A percentile compares a stretch with the other conserved stretches of the same genome.
Conservation (phyloP, 2,329 filamentous ascomycete species). For the Clarireedia paspali region DNA sequence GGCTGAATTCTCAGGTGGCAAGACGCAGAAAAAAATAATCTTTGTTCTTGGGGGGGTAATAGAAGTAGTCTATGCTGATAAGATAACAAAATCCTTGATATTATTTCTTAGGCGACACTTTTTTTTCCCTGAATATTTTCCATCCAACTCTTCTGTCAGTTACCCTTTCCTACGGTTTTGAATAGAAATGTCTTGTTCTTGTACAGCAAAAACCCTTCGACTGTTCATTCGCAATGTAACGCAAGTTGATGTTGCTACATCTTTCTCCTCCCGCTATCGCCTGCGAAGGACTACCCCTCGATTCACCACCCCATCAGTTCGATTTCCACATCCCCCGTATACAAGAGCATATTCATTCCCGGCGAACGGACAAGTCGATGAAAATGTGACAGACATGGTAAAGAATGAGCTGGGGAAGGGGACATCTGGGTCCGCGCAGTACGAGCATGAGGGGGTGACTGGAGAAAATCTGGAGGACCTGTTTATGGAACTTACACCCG, state of each 20-base stretch:
- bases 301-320: neutral
- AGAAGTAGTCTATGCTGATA: too few species aligned
- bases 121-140: too few species aligned
- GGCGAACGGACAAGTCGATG: neutral
- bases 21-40: too few species aligned
- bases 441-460: neutral
- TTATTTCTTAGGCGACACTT: too few species aligned
- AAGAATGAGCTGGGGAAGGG: neutral
- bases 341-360: neutral
- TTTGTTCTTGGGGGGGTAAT: too few species aligned
- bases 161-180: neutral
- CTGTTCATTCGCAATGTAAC: slow-evolving; percentile 26
- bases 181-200: slow-evolving; percentile 26
- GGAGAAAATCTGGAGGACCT: slow-evolving; percentile 1
- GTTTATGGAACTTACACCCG: slow-evolving; percentile 30
- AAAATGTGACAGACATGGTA: neutral
- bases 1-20: too few species aligned
- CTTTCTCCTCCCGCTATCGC: neutral
- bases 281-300: neutral
- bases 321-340: neutral
- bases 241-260: slow-evolving; percentile 22
- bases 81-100: too few species aligned
- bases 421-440: neutral
- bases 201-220: slow-evolving; percentile 21
- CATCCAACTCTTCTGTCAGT: neutral